Base-by-base conservation (phyloP, 1,284 basidiomycete species). In the Ustilago loliicola region DNA sequence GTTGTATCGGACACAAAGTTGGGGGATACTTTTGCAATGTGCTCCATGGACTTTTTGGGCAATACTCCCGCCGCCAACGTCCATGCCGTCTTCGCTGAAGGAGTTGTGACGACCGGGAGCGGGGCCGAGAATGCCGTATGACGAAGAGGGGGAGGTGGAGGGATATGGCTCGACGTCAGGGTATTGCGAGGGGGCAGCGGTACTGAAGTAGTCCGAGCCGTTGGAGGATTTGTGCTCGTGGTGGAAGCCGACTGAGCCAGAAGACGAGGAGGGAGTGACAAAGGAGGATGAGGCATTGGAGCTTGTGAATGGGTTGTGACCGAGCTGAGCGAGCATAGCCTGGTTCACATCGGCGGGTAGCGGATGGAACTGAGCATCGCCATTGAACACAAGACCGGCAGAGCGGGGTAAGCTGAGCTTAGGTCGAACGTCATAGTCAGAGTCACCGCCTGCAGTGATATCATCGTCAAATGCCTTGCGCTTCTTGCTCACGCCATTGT, bases 11-110 rank as follows among this genome's bases (percentile, higher is more conserved):
- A 83, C 82, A n/a, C 77, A 79, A 27, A 83, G 77, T 38, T 78
- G 80, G 0, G 80, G 80, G 47, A 82, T 81, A 67, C 80, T 80
- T 54, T 76, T 78, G 72, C 82, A 83, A 30, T 80, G 74, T 0
- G 69, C 62, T 8, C 79, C 80, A n/a, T 82, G 80, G 4, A 60
- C 40, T 10, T 52, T 21, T 6, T 15, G 29, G 50, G 34, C n/a
- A 38, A 19, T 45, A 47, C 54, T 27, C 25, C 48, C 27, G 42
- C 58, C 62, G 25, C 71, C 77, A 17, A 76, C 54, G 11, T 80
- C 73, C 79, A 80, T 80, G 11, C 52, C 59, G 23, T 72, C 32
- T 2, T 50, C 45, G 53, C 55, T 48, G 15, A 45, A 8, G 27
- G 59, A 61, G 29, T 57, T 48, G 59, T 58, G 34, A 34, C 57